phyloP scores from a whole-genome alignment of 306 rosid species.

The Sechiopsis laciniata region DNA sequence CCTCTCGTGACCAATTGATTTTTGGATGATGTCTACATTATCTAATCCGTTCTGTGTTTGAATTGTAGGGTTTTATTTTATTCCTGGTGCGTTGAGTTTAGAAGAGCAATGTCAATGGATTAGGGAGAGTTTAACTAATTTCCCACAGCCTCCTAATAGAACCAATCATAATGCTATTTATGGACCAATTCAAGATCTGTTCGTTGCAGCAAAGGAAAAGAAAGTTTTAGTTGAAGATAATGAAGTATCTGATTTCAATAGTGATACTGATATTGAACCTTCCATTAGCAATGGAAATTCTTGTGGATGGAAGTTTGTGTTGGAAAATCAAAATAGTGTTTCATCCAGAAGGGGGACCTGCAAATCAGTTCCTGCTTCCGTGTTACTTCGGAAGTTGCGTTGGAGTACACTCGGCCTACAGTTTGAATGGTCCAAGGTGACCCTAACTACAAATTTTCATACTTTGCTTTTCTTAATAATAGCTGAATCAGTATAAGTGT shows the following conservation, averaged over 20 bases:
- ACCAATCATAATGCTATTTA: slow-evolving; percentile 87
- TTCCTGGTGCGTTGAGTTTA: slow-evolving; percentile 57
- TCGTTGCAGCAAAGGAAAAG: slow-evolving; percentile 57
- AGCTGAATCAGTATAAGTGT: no score
- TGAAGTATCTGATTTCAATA: slow-evolving; percentile 22
- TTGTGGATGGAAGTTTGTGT: slow-evolving; percentile 44
- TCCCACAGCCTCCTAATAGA: slow-evolving; percentile 90
- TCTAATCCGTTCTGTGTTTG: background rate
- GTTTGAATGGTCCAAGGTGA: slow-evolving; percentile 90
- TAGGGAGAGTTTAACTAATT: slow-evolving; percentile 62
- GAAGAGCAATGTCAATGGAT: slow-evolving; percentile 70
- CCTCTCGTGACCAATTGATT: no score
- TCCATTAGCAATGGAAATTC: slow-evolving; percentile 25
- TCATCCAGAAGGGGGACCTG: slow-evolving; percentile 31
- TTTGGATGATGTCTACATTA: no score
- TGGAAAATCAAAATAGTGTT: slow-evolving; percentile 29
- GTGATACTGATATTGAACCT: slow-evolving; percentile 26
- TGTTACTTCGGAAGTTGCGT: slow-evolving; percentile 65
- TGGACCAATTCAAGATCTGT: slow-evolving; percentile 52
- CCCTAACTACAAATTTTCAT: background rate
- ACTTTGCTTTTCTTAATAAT: background rate
- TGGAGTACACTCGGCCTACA: slow-evolving; percentile 98
- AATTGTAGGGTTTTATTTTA: slow-evolving; percentile 67
- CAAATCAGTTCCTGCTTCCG: slow-evolving; percentile 53
- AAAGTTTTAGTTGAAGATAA: slow-evolving; percentile 41